Percentiles rank a stretch among this genome's conserved stretches.
phyloP scores from a whole-genome alignment of 129 eudicot species.

The Flaveria ramosissima region DNA sequence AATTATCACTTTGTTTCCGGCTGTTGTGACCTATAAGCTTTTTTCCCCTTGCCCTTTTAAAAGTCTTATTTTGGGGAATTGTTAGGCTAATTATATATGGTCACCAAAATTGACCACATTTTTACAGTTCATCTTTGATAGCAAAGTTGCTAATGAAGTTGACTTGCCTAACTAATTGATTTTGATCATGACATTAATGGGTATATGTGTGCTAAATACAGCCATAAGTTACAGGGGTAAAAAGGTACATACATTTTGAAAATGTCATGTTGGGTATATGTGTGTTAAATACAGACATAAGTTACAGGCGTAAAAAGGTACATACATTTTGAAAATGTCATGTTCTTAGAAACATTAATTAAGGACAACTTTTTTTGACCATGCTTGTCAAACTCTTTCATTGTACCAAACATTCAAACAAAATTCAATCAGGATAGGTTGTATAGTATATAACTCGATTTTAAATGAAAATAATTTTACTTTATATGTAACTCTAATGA shows the following conservation, averaged over 20 bases:
- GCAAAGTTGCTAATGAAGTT: constrained; percentile 18
- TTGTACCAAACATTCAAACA: too few relatives aligned
- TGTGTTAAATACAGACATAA: constrained; percentile 12
- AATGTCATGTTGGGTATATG: not conserved
- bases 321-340: not conserved
- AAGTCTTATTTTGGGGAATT: constrained; percentile 4
- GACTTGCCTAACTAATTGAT: not conserved
- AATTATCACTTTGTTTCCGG: constrained; percentile 29
- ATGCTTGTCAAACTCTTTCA: too few relatives aligned
- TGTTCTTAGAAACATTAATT: not conserved
- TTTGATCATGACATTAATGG: not conserved
- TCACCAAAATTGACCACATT: constrained; percentile 20
- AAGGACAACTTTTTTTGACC: not conserved
- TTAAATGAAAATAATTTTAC: too few relatives aligned
- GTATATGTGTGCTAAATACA: constrained; percentile 7
- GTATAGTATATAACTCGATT: too few relatives aligned
- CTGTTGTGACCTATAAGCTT: not conserved
- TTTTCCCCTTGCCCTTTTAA: not conserved
- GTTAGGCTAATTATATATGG: not conserved
- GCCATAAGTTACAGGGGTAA: constrained; percentile 19
- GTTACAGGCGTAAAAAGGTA: constrained; percentile 15
- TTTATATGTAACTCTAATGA: too few relatives aligned
- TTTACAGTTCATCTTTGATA: too few relatives aligned
- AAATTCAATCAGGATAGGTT: too few relatives aligned
- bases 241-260: not conserved